Evolutionary conservation across 208 protist genomes (phyloP), one percentile per base, ranked within the genome.

Genomic region (Crithidia expoeki): DNA sequence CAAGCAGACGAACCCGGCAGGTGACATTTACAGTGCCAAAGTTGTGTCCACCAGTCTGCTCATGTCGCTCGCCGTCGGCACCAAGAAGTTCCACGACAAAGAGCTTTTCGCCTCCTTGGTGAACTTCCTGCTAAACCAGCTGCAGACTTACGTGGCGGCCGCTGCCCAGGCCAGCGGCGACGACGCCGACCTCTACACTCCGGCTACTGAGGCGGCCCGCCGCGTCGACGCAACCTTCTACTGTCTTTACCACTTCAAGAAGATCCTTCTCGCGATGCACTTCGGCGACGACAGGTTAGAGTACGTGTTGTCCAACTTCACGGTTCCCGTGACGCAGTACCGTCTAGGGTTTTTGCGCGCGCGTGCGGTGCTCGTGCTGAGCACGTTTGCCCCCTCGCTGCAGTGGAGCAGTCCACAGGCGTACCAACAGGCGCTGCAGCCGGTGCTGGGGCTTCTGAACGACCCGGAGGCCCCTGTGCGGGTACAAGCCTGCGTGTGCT

Each of bases 391-490:
- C 4, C 75, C 67, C 2, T 64, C 68, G 25, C 77, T 98, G 30
- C 17, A 84, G 44, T 98, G 89, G 87, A 90, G 87, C 44, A 86
- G 79, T 66, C 58, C 74, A 5, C 50, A 72, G 36, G 81, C 73
- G 10, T 96, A 94, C 51, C 78, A 90, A 58, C 50, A 47, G 17
- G 84, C 82, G 12, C 62, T 98, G 19, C 51, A 67, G 38, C 67
- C 70, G 0, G 81, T 97, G 46, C 59, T 98, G 27, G 67, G 80
- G 4, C 67, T 96, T n/a, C 74, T 98, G 52, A 71, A 87, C 25
- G 96, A 98, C 71, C 36, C 60, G 3, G 90, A 98, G 51, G 49
- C 88, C 3, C 86, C 93, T 10, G 96, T 98, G 57, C 84, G 81
- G 40, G 81, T 98, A 19, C 90, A 97, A 72, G 86, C 94, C n/a